phyloP scores from a whole-genome alignment of 345 rosid species.

The Carallia pectinifolia region DNA sequence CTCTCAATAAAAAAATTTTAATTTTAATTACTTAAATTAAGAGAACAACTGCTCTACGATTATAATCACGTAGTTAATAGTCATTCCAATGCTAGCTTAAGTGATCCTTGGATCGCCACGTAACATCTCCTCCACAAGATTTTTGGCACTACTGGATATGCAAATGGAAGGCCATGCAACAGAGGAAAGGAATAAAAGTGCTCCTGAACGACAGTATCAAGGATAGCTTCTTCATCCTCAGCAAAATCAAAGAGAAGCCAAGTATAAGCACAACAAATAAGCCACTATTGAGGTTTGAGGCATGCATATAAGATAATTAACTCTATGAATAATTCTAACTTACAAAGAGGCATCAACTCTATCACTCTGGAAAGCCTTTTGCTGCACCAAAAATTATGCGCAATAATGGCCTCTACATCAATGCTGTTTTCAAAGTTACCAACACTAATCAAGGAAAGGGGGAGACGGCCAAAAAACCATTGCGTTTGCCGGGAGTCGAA shows the following conservation, averaged over 20 bases:
- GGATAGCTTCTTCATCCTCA: slow-evolving; percentile 76
- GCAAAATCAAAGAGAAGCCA: slow-evolving; percentile 24
- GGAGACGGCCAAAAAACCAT: too few relatives aligned
- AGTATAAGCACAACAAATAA: neutral
- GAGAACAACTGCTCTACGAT: too few relatives aligned
- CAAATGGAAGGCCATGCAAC: slow-evolving; percentile 39
- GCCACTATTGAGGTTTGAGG: neutral
- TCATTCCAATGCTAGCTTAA: too few relatives aligned
- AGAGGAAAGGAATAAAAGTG: slow-evolving; percentile 63
- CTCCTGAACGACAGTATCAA: slow-evolving; percentile 69
- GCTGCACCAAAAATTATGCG: neutral
- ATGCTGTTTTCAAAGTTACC: neutral
- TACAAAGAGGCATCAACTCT: neutral
- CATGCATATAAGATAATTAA: neutral
- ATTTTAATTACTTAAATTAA: too few relatives aligned
- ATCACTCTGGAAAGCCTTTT: too few relatives aligned
- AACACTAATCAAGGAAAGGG: neutral
- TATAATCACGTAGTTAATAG: too few relatives aligned
- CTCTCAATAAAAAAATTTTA: too few relatives aligned
- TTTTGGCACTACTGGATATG: too few relatives aligned
- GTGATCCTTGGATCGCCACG: too few relatives aligned
- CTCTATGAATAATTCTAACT: neutral
- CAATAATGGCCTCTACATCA: neutral
- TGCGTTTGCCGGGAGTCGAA: slow-evolving; percentile 72
- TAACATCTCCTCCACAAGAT: too few relatives aligned